Base-by-base conservation (phyloP, 2,329 filamentous ascomycete genomes). In the Aspergillus sojae region DNA sequence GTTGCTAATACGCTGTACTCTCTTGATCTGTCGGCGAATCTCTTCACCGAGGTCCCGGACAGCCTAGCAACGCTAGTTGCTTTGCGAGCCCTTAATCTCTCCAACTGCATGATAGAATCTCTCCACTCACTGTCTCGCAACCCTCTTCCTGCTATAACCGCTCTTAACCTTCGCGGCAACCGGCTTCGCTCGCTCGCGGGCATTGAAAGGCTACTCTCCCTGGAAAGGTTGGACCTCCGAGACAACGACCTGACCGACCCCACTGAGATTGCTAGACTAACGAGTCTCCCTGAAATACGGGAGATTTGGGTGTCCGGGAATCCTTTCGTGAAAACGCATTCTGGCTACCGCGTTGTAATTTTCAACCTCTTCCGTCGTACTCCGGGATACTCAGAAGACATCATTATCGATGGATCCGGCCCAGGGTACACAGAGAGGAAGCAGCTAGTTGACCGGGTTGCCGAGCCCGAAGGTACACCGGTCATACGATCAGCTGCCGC, bases 61-160 rank as follows among this genome's bases (percentile, higher is more conserved):
- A 95, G 92, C 71, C 82, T 99, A 62, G 91, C 94, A 14, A 91
- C 88, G 11, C 83, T 99, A 62, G 93, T 93, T 23, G 90, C 93
- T 32, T 85, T 99, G n/a, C 89, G 94, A 67, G 94, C 95, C 28
- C 82, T 99, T 60, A 98, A 99, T 72, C 84, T 99, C 30, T 96
- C 94, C 4, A 91, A 96, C 72, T 98, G 94, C 84, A 97, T 98
- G 94, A 98, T 99, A 67, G 92, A 94, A 70, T 95, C 93, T 19
- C 84, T 99, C 61, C 91, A 96, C 72, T 97, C 94, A 2, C 83
- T 99, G 48, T 89, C 89, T 2, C 89, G 91, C 67, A 95, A 91
- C 72, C 77, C 95, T 14, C 84, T 99, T 5, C 94, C 95, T 32
- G 94, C 95, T 23, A 97, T 99, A 66, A 96, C 92, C 1, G 94